phyloP scores from a whole-genome alignment of 768 basidiomycete genomes.

The Collybiopsis luxurians region DNA sequence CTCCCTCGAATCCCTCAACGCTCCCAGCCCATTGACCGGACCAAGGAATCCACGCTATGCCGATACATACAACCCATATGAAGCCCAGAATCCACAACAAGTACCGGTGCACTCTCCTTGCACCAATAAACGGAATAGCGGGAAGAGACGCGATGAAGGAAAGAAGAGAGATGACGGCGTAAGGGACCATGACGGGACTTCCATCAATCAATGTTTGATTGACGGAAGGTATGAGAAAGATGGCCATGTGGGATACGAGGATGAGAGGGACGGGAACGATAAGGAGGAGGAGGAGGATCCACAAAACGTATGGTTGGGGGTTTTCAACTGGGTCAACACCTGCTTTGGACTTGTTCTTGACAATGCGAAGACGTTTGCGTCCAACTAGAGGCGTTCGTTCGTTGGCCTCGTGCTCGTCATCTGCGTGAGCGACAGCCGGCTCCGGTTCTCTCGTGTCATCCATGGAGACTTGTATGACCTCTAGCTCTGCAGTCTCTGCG shows the following conservation, averaged over 20 bases:
- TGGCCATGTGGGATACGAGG: constrained; percentile 47
- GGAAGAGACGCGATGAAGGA: constrained; percentile 55
- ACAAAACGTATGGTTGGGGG: constrained; percentile 36
- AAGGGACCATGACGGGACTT: constrained; percentile 19
- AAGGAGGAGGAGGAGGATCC: constrained; percentile 59
- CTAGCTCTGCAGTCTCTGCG: not conserved
- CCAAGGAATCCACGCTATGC: constrained; percentile 24
- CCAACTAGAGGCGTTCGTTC: constrained; percentile 52
- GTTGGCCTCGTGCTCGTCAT: constrained; percentile 27
- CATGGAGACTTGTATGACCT: not conserved
- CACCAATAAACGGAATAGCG: constrained; percentile 52
- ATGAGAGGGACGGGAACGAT: constrained; percentile 53
- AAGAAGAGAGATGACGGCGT: constrained; percentile 31
- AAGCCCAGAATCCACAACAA: not conserved
- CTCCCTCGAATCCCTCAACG: not conserved
- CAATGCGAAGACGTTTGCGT: not conserved
- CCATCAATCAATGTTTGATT: constrained; percentile 66
- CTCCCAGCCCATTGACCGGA: not conserved
- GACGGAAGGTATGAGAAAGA: constrained; percentile 44
- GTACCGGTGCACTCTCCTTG: not conserved
- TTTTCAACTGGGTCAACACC: constrained; percentile 8
- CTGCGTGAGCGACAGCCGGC: constrained; percentile 8
- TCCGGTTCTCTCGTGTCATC: not conserved
- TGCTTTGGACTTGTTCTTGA: not conserved
- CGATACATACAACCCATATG: not conserved